Base-by-base conservation (phyloP, 2,329 filamentous ascomycete genomes). In the Hirsutella minnesotensis region DNA sequence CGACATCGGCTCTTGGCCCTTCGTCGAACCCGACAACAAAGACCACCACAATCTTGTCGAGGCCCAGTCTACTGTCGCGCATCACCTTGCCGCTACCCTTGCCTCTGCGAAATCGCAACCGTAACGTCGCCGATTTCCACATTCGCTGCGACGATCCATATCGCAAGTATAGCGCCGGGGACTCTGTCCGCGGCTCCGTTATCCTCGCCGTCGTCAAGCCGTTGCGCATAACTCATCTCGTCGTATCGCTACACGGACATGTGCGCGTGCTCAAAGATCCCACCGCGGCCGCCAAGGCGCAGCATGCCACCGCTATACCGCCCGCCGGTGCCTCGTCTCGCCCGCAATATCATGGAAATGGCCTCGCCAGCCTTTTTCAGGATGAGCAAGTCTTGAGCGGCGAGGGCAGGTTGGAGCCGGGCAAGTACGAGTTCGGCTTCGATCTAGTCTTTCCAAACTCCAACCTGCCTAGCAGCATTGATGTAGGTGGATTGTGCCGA, bases 381-480 rank as follows among this genome's bases (percentile, higher is more conserved):
- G 86, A 92, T 55, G 85, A 92, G 64, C 74, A 81, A 57, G 81
- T 86, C 13, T 65, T 92, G 30, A 88, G 84, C 56, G 85, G 84
- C 19, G 83, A 89, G 53, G 85, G 86, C 13, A 75, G 81, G 53
- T 65, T 92, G 30, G 79, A 83, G 41, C 73, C 83, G 38, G 83
- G 83, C 33, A 75, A 77, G 51, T 90, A 87, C 56, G 80, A 88
- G 59, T 92, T 92, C 60, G 79, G 83, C 46, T 87, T 86, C 52
- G 78, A 86, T 53, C 64, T 86, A 48, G 67, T 81, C 44, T 86
- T 87, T 50, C 82, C 83, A 2, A 68, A 73, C 40, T 75, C 78
- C 52, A 75, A 74, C 5, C 64, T 92, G 45, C 86, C 86, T n/a
- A 95, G 86, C 63, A 95, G 90, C 60, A 90, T 98, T 56, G 89